phyloP scores from a whole-genome alignment of 2,329 filamentous ascomycete species.

The Cercospora brassicicola region DNA sequence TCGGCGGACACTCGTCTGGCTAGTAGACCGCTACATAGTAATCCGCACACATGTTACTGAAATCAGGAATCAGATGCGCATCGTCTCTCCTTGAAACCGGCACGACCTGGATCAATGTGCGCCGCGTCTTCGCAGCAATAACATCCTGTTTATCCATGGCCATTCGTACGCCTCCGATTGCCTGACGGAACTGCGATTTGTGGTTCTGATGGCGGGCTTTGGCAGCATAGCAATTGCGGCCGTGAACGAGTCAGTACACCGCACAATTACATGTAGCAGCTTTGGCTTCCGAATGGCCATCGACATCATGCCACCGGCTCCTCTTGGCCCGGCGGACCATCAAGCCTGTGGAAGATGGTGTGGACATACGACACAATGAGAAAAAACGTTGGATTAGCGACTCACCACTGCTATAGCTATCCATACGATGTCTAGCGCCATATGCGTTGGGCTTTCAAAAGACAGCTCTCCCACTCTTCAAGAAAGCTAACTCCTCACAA shows the following conservation, averaged over 20 bases:
- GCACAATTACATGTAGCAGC: neutral
- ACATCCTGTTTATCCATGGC: neutral
- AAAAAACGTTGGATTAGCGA: neutral
- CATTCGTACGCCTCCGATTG: neutral
- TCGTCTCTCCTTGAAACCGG: neutral
- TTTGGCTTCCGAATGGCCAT: neutral
- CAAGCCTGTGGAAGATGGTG: neutral
- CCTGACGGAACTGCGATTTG: neutral
- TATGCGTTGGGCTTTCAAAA: neutral
- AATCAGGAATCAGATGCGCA: constrained; percentile 4
- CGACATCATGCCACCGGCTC: neutral
- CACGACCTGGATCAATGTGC: neutral
- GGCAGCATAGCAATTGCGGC: neutral
- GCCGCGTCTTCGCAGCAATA: neutral
- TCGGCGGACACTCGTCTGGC: neutral
- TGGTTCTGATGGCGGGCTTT: neutral
- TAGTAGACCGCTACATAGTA: constrained; percentile 2
- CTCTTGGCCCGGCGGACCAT: neutral
- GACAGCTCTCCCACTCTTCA: neutral
- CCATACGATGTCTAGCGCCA: neutral
- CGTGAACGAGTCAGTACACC: constrained; percentile 11
- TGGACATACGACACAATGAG: neutral
- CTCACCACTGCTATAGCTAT: neutral
- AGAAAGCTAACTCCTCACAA: neutral
- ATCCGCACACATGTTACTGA: neutral